These are phyloP conservation scores for Neopestalotiopsis sp. DNA, from an alignment of 2,329 filamentous ascomycete genomes.

Conservation along the genomic window DNA sequence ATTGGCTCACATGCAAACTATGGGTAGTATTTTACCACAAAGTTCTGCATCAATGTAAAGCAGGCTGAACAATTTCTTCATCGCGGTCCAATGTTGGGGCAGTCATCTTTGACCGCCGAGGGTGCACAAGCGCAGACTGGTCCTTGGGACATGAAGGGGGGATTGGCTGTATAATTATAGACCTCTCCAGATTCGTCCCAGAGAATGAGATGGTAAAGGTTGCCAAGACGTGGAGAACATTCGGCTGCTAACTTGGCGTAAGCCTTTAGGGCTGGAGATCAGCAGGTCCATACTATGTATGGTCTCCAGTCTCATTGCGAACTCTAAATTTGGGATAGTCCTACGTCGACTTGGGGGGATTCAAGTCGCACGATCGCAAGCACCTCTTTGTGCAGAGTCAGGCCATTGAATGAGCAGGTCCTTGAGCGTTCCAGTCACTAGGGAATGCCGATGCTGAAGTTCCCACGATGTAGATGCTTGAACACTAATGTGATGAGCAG, in stretches of 20 bases:
- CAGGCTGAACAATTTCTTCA: neutral
- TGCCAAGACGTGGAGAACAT: neutral
- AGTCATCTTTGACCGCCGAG: neutral
- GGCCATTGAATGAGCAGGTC: too few relatives aligned
- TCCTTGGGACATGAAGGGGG: neutral
- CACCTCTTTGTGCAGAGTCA: too few relatives aligned
- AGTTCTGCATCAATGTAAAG: neutral
- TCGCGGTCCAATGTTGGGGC: neutral
- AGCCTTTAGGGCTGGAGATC: neutral
- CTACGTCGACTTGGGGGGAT: neutral
- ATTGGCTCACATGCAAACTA: neutral
- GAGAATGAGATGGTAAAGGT: neutral
- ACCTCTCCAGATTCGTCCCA: neutral
- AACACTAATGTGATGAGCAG: too few relatives aligned
- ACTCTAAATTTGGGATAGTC: neutral
- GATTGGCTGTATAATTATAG: conserved; percentile 6
- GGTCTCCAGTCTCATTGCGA: neutral
- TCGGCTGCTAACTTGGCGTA: neutral
- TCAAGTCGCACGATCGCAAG: neutral
- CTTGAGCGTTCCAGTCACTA: too few relatives aligned
- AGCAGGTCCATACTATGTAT: neutral
- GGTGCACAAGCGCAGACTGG: neutral
- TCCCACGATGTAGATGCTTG: too few relatives aligned
- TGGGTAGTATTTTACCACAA: neutral
- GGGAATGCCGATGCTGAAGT: too few relatives aligned